Evolutionary conservation across 371 early-diverging fungal species (phyloP), one percentile per base, ranked within the genome.

Genomic region (Mortierella sp.): DNA sequence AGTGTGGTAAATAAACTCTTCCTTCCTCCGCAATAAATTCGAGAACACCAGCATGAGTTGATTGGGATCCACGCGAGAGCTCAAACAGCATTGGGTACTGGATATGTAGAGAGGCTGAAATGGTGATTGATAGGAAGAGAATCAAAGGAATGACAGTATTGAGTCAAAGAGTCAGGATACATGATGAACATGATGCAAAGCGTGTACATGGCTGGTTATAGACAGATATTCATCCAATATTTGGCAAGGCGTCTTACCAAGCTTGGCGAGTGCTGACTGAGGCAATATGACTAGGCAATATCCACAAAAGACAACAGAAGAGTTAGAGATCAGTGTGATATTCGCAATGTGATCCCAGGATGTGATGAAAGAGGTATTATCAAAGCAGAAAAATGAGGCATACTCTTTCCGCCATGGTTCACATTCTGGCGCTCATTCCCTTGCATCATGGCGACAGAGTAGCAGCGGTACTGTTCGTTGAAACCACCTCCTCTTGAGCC

Each of bases 21-120:
- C 98, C 99, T 86, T 98, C 98, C 77, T 98, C 97, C 28, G 98
- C 99, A 41, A 95, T 97, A 83, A 99, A 99, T 85, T 99, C 99
- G 8, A 99, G 91, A 2, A 99, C 99, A 77, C 99, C 99, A 32
- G 97, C 97, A 83, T 99, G 96, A 13, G 99, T 96, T 57, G 88
- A 84, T 52, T 85, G 80, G 16, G 84, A 21, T 75, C 75, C 60
- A 84, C 88, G 83, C 90, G 94, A 33, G 45, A 99, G 84, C 69
- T 91, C 88, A 81, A 99, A 98, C 33, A 96, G 84, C 96, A 98
- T 94, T 13, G 99, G 99, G 77, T 96, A 97, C 13, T 91, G 93
- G 66, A 97, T 95, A 77, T 97, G 92, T 33, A 97, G 89, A 21
- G 92, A 90, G 4, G 96, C 95, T 91, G 86, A n/a, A 58, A n/a